Evolutionary conservation across 148 eudicot species (phyloP), one percentile per base, ranked within the genome.

Genomic region (Agrostemma githago): DNA sequence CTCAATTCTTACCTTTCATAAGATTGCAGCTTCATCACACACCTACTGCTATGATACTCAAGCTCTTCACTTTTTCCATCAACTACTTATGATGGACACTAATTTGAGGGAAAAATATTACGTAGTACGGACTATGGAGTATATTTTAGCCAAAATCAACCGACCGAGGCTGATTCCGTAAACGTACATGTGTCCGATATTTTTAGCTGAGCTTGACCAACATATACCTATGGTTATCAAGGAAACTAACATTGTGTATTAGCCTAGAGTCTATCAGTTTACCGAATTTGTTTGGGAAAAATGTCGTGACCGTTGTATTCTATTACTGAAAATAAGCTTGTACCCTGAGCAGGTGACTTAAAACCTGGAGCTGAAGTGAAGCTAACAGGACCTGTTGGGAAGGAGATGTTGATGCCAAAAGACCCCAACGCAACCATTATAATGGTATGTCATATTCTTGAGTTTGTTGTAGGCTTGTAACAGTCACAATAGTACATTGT

Each of bases 331-430:
- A 65, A 65, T 3, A 66, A 37, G 16, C 8, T 12, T 62, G n/a
- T 65, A 37, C 66, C 59, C 66, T 65, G 70, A 70, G 71, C 83
- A 96, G 99, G 99, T 85, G 99, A 96, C 85, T 83, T 96, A 87
- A 89, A 88, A 83, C 91, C 97, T 70, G 99, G 97, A 70, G 62
- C 85, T 26, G 91, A 90, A 67, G 99, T 88, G 73, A 84, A 83
- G 83, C 83, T 96, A 46, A 96, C 97, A 37, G 97, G 99, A 66
- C 99, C 99, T 64, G 99, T 96, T 65, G 99, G 99, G 54, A 96
- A 92, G 84, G 99, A 96, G 75, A 92, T 96, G 99, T 89, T 96
- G 76, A 96, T 96, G 99, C 99, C 99, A 3, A 92, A 88, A 81
- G 99, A 96, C 77, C 97, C 96, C 17, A 88, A 84, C 79, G 99